phyloP scores from a whole-genome alignment of 306 rosid genomes.

The Cicer pinnatifidum region DNA sequence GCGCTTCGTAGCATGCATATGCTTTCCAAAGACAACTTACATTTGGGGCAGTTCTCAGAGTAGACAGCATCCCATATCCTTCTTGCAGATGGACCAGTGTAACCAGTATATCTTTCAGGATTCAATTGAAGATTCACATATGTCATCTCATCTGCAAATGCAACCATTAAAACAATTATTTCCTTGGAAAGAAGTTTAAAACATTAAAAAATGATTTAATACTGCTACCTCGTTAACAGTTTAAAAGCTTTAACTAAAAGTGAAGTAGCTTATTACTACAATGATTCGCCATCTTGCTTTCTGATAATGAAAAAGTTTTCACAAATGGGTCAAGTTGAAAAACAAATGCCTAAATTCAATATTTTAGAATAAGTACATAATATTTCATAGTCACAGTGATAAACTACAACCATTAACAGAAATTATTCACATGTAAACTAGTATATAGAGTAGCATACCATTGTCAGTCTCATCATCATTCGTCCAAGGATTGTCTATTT shows the following conservation, averaged over 20 bases:
- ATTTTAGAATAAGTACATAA: neutral
- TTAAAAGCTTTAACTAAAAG: constrained; percentile 7
- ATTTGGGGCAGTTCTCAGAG: constrained; percentile 96
- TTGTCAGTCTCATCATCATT: constrained; percentile 89
- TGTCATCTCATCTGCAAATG: constrained; percentile 83
- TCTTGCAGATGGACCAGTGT: constrained; percentile 88
- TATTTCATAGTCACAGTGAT: constrained; percentile 26
- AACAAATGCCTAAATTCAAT: constrained; percentile 10
- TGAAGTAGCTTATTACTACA: neutral
- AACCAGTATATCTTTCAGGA: constrained; percentile 97
- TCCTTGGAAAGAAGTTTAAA: constrained; percentile 28
- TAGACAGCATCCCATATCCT: constrained; percentile 95
- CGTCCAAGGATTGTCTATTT: constrained; percentile 92
- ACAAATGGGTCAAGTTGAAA: constrained; percentile 9
- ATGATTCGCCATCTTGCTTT: constrained; percentile 10
- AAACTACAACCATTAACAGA: constrained; percentile 1
- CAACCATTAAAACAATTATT: constrained; percentile 34
- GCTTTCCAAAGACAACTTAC: constrained; percentile 53
- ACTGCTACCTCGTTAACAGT: neutral
- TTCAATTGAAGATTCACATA: constrained; percentile 91
- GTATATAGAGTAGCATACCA: constrained; percentile 53
- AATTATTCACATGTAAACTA: constrained; percentile 24
- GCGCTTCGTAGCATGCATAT: neutral
- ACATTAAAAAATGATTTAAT: constrained; percentile 20
- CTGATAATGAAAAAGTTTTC: neutral